Evolutionary conservation across 1,284 basidiomycete species (phyloP), one percentile per base, ranked within the genome.

Genomic region (Leccinum subrobustum): DNA sequence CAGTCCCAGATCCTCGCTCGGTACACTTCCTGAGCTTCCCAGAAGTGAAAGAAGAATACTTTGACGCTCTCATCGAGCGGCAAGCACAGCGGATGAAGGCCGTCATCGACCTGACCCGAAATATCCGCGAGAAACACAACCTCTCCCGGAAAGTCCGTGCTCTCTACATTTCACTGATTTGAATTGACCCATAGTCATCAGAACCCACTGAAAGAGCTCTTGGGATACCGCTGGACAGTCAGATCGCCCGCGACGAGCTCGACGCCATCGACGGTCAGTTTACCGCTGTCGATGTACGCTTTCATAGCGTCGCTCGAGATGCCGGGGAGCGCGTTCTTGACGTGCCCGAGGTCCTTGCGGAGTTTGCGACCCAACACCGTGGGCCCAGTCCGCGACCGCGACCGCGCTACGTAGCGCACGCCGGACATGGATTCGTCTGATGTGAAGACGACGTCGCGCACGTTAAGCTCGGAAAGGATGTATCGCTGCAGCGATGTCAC

Each of bases 21-120:
- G 81, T 99, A 61, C 97, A 99, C 79, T 99, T 99, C 83, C 76
- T 99, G 63, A 84, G 87, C 54, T 98, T 98, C 89, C 97, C 97
- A 0, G 83, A 89, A 56, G 91, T 96, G 60, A 95, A 95, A 73
- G 87, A 92, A 67, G 95, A 96, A 70, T 99, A 98, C 80, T 95
- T 98, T 74, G 95, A 99, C 76, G 86, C 83, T n/a, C 90, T 90
- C 69, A 97, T 99, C 67, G 95, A 98, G 79, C 87, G 96, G 58
- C 92, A 96, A 77, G 94, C 99, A 53, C 87, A 92, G 77, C 88
- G 95, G 27, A 94, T 99, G 88, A 95, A 98, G 76, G 83, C 88
- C 14, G 92, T 99, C 72, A 98, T 99, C 65, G 95, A 98, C 64
- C 80, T 99, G 63, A 91, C 91, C 18, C 87, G 97, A 66, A 89